Percentiles rank a stretch among this genome's conserved stretches.
phyloP scores from a whole-genome alignment of 805 yeast genomes.

The Hermanozyma aechmeae region DNA sequence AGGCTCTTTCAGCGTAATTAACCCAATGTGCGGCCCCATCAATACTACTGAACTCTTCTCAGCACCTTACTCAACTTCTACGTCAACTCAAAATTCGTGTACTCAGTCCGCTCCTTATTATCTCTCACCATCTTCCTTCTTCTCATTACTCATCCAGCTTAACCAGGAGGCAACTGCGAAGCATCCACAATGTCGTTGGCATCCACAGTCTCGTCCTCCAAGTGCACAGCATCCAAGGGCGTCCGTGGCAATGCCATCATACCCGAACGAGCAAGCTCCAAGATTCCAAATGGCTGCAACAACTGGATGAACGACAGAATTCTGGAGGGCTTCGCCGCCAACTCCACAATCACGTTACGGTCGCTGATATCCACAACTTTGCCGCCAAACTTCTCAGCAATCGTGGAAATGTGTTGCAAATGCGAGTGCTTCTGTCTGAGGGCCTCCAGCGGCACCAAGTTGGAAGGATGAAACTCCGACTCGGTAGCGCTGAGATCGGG shows the following conservation, averaged over 20 bases:
- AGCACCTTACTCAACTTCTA: no score
- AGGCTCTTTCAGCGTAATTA: no score
- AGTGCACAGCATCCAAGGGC: slow-evolving; percentile 54
- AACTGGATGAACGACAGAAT: slow-evolving; percentile 79
- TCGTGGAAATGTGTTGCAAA: slow-evolving; percentile 70
- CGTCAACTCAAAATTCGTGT: no score
- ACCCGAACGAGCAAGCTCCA: slow-evolving; percentile 95
- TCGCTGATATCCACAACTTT: slow-evolving; percentile 86
- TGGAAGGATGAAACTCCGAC: slow-evolving; percentile 72
- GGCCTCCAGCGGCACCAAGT: slow-evolving; percentile 84
- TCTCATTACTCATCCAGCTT: slow-evolving; percentile 5
- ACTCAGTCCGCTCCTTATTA: no score
- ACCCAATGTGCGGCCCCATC: no score
- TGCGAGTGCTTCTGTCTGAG: slow-evolving; percentile 90
- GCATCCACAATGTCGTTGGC: slow-evolving; percentile 74
- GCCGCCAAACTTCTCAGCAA: slow-evolving; percentile 87
- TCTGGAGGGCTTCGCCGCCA: slow-evolving; percentile 89
- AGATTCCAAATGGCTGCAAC: slow-evolving; percentile 90
- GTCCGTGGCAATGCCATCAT: slow-evolving; percentile 98
- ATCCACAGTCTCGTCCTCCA: slow-evolving; percentile 42
- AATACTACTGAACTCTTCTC: no score
- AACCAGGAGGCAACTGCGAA: slow-evolving; percentile 93
- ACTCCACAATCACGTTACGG: slow-evolving; percentile 88
- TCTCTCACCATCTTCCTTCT: background rate
- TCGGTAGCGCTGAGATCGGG: slow-evolving; percentile 36